phyloP scores from a whole-genome alignment of 192 early-diverging fungal species.

The Backusella circina region DNA sequence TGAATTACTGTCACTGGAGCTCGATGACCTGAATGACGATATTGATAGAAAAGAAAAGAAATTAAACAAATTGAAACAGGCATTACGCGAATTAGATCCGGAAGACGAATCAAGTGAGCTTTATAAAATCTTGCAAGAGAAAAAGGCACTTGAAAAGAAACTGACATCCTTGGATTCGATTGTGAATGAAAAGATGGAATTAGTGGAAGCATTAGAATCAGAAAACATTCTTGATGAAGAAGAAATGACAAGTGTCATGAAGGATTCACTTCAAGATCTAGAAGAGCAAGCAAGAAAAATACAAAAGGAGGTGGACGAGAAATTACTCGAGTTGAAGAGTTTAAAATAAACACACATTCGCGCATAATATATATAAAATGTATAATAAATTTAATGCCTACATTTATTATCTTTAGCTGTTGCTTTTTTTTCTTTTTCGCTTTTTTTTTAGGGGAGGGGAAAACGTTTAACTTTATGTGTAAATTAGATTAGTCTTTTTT shows the following conservation, averaged over 20 bases:
- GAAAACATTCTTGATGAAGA: neutral
- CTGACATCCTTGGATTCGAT: neutral
- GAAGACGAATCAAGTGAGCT: neutral
- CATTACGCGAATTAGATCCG: neutral
- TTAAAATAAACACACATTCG: neutral
- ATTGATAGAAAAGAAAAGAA: neutral
- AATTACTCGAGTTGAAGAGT: neutral
- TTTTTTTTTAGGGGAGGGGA: neutral
- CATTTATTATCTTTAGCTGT: slow-evolving; percentile 4
- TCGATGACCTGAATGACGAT: neutral
- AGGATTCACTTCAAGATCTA: neutral
- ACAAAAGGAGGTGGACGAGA: neutral
- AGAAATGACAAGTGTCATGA: neutral
- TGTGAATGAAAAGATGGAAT: neutral
- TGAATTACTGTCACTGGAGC: neutral
- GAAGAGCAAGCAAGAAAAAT: neutral
- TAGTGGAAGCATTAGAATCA: neutral
- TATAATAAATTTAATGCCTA: slow-evolving; percentile 4
- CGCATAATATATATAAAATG: neutral
- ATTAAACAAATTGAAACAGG: neutral
- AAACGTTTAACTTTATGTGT: neutral
- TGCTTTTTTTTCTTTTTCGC: neutral
- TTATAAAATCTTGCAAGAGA: neutral
- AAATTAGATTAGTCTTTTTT: neutral
- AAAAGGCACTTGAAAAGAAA: neutral